Base-by-base conservation (phyloP, 108 stramenopile genomes). In the Aurantiochytrium sp. region DNA sequence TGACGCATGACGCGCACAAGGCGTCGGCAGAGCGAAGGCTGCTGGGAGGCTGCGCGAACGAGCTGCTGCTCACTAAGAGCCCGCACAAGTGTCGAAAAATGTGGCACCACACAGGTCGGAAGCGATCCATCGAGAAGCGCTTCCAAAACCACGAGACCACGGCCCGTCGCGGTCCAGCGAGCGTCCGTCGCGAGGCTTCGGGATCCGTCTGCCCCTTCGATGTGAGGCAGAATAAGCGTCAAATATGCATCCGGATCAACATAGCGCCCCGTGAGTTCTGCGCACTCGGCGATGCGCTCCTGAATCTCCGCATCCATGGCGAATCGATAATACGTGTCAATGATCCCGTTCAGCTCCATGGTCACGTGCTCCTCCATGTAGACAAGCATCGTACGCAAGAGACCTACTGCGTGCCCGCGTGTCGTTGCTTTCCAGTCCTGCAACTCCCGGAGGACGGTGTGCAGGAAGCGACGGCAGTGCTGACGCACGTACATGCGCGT, bases 401-500 rank as follows among this genome's bases (percentile, higher is more conserved):
- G 53, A 45, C 87, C 58, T 18, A 23, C 87, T 21, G 83, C 44
- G 21, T 88, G 88, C 6, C 19, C 23, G 29, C 44, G 60, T 10
- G 88, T 89, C 18, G 88, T 29, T 10, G 47, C 12, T 0, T 47
- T 25, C 90, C 90, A 91, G 58, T 89, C 51, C 12, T 19, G 59
- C 58, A 94, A 60, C 90, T 94, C 94, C 14, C 47, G n/a, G 58
- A 94, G 58, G 16, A 94, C 90, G 45, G 94, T 91, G 53, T 51
- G 58, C 71, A 93, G 91, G 88, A 93, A 93, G n/a, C 94, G 88
- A 44, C 91, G 83, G 19, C 92, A 71, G 55, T 91, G 90, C 45
- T 88, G 87, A 35, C 94, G 93, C n/a, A 93, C 93, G 87, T 92
- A 94, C 60, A 94, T 58, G 5, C 94, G 89, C 14, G 91, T 90